These are phyloP conservation scores for Dianthus caryophyllus DNA, from an alignment of 148 eudicot species.

Conservation along the genomic window DNA sequence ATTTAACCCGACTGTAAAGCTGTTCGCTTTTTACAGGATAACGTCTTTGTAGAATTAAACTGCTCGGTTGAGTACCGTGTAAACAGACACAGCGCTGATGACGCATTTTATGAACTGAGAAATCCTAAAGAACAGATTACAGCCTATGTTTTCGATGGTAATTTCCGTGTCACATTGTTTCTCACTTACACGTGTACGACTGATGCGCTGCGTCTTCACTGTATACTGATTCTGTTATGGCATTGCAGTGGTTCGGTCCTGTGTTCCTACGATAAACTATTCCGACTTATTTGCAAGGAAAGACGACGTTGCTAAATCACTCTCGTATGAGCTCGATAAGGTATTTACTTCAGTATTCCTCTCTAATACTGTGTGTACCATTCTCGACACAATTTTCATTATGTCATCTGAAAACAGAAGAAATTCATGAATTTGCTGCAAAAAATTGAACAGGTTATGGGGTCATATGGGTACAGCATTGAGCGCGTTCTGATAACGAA, in stretches of 20 bases:
- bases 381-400: neutral
- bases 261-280: constrained; percentile 80
- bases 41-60: constrained; percentile 79
- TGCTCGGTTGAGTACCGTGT: constrained; percentile 93
- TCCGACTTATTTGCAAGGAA: constrained; percentile 83
- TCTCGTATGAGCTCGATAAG: constrained; percentile 90
- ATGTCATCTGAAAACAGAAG: neutral
- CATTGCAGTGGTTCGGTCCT: constrained; percentile 68
- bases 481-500: constrained; percentile 97
- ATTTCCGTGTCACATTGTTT: neutral
- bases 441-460: constrained; percentile 99
- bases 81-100: constrained; percentile 72
- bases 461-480: constrained; percentile 88
- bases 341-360: constrained; percentile 30
- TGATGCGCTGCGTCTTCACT: neutral
- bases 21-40: constrained; percentile 57
- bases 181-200: neutral
- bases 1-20: too few species aligned
- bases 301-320: constrained; percentile 78
- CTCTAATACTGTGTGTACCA: neutral
- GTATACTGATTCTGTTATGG: constrained; percentile 3
- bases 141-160: constrained; percentile 94
- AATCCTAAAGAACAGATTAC: constrained; percentile 91
- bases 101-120: constrained; percentile 89
- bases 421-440: too few species aligned